Evolutionary conservation across 495 filamentous ascomycete species (phyloP), one percentile per base, ranked within the genome.

Genomic region (Xylaria longipes): DNA sequence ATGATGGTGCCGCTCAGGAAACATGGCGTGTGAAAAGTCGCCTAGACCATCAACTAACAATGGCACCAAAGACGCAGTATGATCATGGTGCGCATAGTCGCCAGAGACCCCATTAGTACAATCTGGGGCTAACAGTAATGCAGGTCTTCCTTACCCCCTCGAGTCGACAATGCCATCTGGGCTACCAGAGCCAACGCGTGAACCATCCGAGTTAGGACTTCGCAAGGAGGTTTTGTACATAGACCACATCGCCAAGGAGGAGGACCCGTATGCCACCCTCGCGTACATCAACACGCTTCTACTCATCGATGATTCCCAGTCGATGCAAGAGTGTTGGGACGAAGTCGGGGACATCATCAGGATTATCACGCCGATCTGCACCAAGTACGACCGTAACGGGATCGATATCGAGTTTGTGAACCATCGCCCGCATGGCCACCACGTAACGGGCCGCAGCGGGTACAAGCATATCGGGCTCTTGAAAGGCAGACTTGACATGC

Each of bases 401-500:
- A 91, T 97, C 72, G 93, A 96, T 76, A 87, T 97, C 77, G 90
- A 90, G 82, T 97, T 97, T 82, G 84, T 97, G 31, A 96, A 95
- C 82, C 74, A 84, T 72, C 82, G 80, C 17, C 75, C 78, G 12
- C 69, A 73, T 17, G 77, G 75, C 1, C 65, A 84, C 62, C 33
- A 64, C 48, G 63, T 76, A 76, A 79, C 73, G 12, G 88, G 91
- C 70, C 85, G 92, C 68, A 87, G 79, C 1, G 82, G 82, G 0
- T 81, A 90, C 5, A 74, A 73, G 2, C 82, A 84, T 9, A 89
- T 97, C 11, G 82, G 83, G n/a, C 81, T 87, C 22, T 90, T 94
- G 72, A 93, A 93, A 80, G 71, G 82, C 9, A 78, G 78, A 5
- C 89, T 94, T 1, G 76, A 77, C 0, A 93, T 78, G 72, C 71